Evolutionary conservation across 192 early-diverging fungal species (phyloP).

Genomic region (Coemansia pectinata): DNA sequence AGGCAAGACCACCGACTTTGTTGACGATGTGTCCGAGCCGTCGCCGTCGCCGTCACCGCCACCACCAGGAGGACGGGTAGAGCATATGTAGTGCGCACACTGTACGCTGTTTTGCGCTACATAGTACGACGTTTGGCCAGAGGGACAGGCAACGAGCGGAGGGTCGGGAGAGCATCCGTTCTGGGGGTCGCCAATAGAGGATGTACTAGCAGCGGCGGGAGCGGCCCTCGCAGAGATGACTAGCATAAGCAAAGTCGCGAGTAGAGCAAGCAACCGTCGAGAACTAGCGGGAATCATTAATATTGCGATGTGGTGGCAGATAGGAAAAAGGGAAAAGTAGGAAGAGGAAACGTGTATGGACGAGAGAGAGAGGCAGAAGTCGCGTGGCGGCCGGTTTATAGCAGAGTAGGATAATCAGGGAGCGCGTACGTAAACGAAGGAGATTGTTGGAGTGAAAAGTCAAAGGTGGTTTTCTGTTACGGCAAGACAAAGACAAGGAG

Average conservation of each 20-base stretch:
- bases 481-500: neutral
- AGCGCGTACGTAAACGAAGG: neutral
- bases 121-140: constrained; percentile 27
- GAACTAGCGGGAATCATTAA: neutral
- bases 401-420: neutral
- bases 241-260: constrained; percentile 1
- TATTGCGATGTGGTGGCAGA: neutral
- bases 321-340: neutral
- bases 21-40: neutral
- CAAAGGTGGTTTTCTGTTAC: neutral
- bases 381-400: neutral
- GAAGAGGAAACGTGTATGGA: neutral
- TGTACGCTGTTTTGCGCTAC: constrained; percentile 27
- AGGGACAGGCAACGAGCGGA: constrained; percentile 21
- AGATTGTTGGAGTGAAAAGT: neutral
- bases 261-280: neutral
- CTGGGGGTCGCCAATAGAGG: constrained; percentile 4
- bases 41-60: neutral
- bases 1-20: constrained; percentile 24
- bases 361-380: neutral
- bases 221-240: constrained; percentile 1
- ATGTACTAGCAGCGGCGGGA: neutral
- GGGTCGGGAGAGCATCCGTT: constrained; percentile 25
- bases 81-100: constrained; percentile 45
- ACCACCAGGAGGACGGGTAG: neutral